A percentile compares a stretch with the other conserved stretches of the same genome.
phyloP scores from a whole-genome alignment of 495 filamentous ascomycete genomes.

The Penicillium silybi region DNA sequence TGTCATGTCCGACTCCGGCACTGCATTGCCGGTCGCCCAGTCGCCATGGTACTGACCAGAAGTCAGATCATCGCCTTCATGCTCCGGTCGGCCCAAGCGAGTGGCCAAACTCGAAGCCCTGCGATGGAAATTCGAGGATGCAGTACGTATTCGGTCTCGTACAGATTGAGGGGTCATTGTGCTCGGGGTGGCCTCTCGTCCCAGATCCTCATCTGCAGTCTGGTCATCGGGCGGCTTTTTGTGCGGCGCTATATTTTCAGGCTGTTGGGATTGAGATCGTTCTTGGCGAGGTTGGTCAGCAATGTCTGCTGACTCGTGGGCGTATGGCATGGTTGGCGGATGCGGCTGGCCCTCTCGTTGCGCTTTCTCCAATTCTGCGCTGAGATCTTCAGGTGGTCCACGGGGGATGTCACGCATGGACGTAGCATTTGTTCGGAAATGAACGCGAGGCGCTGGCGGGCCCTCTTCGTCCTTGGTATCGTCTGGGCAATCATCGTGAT shows the following conservation, averaged over 20 bases:
- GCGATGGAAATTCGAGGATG: not conserved
- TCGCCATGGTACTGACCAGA: constrained; percentile 23
- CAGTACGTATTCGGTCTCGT: not conserved
- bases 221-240: constrained; percentile 3
- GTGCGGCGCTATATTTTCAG: not conserved
- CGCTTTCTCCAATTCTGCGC: constrained; percentile 4
- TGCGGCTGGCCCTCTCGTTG: constrained; percentile 1
- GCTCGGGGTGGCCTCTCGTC: not conserved
- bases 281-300: not conserved
- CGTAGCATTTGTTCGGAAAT: constrained; percentile 12
- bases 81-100: constrained; percentile 17
- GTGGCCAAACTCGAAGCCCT: constrained; percentile 7
- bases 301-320: constrained; percentile 13
- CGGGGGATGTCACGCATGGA: not conserved
- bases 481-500: not conserved
- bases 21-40: constrained; percentile 25
- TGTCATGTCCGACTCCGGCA: constrained; percentile 25
- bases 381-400: not conserved
- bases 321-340: constrained; percentile 5
- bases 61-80: constrained; percentile 23
- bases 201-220: not conserved
- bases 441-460: constrained; percentile 10
- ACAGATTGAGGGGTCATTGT: not conserved
- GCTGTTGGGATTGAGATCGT: not conserved
- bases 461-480: not conserved